These are phyloP conservation scores for Scleromitrula shiraiana DNA, from an alignment of 2,329 filamentous ascomycete species.

Conservation along the genomic window DNA sequence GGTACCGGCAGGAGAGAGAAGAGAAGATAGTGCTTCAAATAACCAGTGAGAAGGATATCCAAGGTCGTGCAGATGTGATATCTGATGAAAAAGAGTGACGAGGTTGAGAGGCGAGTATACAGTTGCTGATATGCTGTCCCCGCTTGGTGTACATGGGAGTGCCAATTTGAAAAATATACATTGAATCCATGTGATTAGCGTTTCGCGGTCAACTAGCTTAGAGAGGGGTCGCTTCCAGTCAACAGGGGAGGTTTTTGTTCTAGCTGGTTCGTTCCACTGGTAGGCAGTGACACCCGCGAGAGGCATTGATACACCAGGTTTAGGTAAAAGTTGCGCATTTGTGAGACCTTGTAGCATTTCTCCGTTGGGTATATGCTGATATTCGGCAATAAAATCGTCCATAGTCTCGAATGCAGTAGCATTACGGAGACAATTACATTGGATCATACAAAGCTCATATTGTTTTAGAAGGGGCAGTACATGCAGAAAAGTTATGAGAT, in stretches of 20 bases:
- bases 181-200: constrained; percentile 14
- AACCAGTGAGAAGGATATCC: constrained; percentile 19
- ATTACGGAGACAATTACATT: constrained; percentile 12
- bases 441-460: not conserved
- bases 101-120: constrained; percentile 10
- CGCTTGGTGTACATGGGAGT: constrained; percentile 6
- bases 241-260: too few relatives aligned
- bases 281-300: too few relatives aligned
- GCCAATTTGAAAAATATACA: constrained; percentile 12
- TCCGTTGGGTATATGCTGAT: constrained; percentile 9
- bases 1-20: constrained; percentile 8
- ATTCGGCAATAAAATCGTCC: constrained; percentile 11
- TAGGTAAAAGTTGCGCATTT: not conserved
- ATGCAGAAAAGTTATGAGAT: constrained; percentile 12
- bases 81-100: constrained; percentile 10
- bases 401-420: not conserved
- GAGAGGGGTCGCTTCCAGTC: too few relatives aligned
- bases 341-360: constrained; percentile 9
- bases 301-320: not conserved
- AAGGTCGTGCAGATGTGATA: constrained; percentile 6
- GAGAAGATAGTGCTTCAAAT: constrained; percentile 11
- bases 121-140: not conserved
- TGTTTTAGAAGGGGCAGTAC: constrained; percentile 9
- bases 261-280: too few relatives aligned
- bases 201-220: constrained; percentile 3